Evolutionary conservation across 768 basidiomycete genomes (phyloP), one percentile per base, ranked within the genome.

Genomic region (Podaxis sp.): DNA sequence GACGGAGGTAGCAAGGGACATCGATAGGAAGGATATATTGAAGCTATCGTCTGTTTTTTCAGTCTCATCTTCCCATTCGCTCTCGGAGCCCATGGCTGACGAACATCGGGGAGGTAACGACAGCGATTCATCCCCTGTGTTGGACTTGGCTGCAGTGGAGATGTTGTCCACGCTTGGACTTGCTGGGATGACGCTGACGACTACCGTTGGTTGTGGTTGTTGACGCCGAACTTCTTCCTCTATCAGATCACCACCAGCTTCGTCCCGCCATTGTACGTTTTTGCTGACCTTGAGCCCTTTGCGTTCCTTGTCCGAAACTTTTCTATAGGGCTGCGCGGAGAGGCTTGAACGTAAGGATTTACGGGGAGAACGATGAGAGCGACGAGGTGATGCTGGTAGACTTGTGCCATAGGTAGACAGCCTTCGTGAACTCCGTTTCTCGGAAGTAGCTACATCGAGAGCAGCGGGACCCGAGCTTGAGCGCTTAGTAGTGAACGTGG

Each of bases 41-140:
- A 90, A 70, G 70, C 88, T 91, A 55, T 92, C 91, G 7, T 95
- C 92, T 0, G 89, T 91, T 76, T 84, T 90, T 70, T 93, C 92
- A 67, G 87, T 85, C 69, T 93, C 93, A 70, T 94, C 92, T 74
- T 94, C 92, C 92, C 93, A 94, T 61, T 95, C 92, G 72, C 89
- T 92, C 68, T 93, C 92, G 4, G 90, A 92, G 5, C 86, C 82
- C 24, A 82, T 73, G 3, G 72, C 66, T 48, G 87, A 87, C 42
- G 78, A 74, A 40, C 38, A 52, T 33, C 61, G 54, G 15, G 48
- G 19, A 24, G 55, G 55, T 28, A 49, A 39, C 5, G 48, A 63
- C 36, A 38, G 9, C 40, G 77, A 72, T 24, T 72, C 64, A 15
- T 68, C 69, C 39, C 69, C 68, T 36, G 69, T 62, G 2, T 67